Evolutionary conservation across 2,329 filamentous ascomycete genomes (phyloP), one percentile per base, ranked within the genome.

Genomic region (Alternaria angustiovoidea): DNA sequence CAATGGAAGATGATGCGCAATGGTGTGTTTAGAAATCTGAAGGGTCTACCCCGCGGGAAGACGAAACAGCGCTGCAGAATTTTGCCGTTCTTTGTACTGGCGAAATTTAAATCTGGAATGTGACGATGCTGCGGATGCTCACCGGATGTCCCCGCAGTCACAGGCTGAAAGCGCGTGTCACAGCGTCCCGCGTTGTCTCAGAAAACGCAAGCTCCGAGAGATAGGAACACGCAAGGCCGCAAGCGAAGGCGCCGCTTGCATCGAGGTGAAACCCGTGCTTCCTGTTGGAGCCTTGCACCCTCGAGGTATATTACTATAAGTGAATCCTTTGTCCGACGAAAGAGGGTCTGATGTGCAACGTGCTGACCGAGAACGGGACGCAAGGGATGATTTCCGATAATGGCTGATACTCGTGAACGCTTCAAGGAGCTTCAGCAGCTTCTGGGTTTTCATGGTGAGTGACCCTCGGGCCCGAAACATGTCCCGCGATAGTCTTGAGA

Each of bases 131-230:
- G 39, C 44, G 34, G 43, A 36, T 24, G 54, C 51, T 59, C 34
- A 43, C 30, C 51, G 57, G 51, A 55, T 47, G 46, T 59, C 57
- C 57, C 57, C 57, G 44, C 57, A 59, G 44, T 49, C 38, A 53
- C 51, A 48, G 32, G 22, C 51, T 44, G 28, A 44, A 49, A 26
- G 46, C 46, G 51, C 36, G 51, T 32, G 56, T 59, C 57, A 59
- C 57, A 59, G 57, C 57, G 57, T 59, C 57, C 57, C 57, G 57
- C 57, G 51, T 36, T 22, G 57, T 59, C 51, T 59, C 57, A 59
- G 57, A 41, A 55, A 55, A 41, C 44, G 51, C 46, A 59, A 36
- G 22, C 54, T 34, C 57, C 51, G 57, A 48, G 22, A 24, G 20
- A 42, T 2, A 42, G 12, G 39, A 42, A 42, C 20, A 49, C 46